Base-by-base conservation (phyloP, 1,284 basidiomycete species). In the Trametes pubescens region DNA sequence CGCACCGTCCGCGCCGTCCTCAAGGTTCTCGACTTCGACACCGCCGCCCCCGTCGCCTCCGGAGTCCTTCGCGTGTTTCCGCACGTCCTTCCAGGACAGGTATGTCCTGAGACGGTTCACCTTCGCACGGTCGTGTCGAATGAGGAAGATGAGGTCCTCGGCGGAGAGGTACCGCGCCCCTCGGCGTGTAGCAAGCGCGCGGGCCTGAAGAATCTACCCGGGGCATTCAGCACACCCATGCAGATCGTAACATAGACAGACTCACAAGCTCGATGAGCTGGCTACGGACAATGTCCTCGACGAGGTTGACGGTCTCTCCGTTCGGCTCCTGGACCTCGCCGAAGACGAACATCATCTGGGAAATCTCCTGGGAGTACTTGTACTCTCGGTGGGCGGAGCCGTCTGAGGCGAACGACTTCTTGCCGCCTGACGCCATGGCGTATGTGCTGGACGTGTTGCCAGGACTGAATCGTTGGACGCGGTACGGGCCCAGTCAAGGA, bases 81-180 rank as follows among this genome's bases (percentile, higher is more conserved):
- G 87, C 8, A 99, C 96, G 69, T 98, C 97, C 74, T 98, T 98
- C 96, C 97, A 99, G 0, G 93, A 94, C n/a, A 99, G 85, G 74
- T 98, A 99, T 11, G 95, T 98, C 29, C 95, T 80, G 21, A 99
- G 81, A 26, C 97, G 84, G 76, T 98, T 98, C 64, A 99, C 94
- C 77, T 98, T 98, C 22, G 92, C 94, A 65, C 94, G 84, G 78
- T 99, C 97, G 73, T 98, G 93, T 10, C 97, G 90, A 73, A 99
- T 96, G 69, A 98, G 88, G 72, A 98, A 99, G 70, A 99, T 95
- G 62, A 99, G 88, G 77, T 99, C 97, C 77, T 99, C 96, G 0
- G 95, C 90, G 0, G 93, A 90, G 38, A 98, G 84, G 71, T 91
- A 94, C 32, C 94, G 90, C 10, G 93, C 93, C 0, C 91, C 91